Evolutionary conservation across 768 basidiomycete species (phyloP), one percentile per base, ranked within the genome.

Genomic region (Boletellus emodensis): DNA sequence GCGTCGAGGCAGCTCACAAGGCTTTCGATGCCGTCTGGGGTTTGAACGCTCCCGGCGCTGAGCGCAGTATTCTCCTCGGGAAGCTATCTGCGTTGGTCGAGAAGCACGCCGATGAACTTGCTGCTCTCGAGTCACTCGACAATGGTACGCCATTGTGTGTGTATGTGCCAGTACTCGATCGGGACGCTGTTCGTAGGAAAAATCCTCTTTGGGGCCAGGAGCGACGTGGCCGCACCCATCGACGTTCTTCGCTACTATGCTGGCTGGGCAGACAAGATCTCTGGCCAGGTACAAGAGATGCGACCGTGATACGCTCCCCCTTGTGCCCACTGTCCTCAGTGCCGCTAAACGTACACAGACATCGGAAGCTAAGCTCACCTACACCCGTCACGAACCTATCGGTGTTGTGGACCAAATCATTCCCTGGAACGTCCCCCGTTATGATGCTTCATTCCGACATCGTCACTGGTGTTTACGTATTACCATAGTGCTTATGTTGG

Each of bases 251-350:
- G 81, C 32, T 95, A 94, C 71, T 97, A 87, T 60, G 89, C 83
- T 37, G 94, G 93, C 15, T 90, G 89, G 84, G 89, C 91, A 18
- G 93, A 94, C 73, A 95, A 94, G 72, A 70, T 87, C 46, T 72
- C 77, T 5, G 90, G 88, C 6, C 80, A 89, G 65, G 82, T 81
- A 8, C 83, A 91, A 64, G 88, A 92, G 55, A 61, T 61, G 15
- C 3, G 49, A 32, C 34, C 22, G 8, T 2, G 14, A 32, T 18
- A 26, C 12, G 14, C 11, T 11, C 11, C 8, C 17, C 6, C n/a
- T 30, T 5, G 15, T 3, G 15, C 4, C 2, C 8, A 14, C 8
- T 26, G 4, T 35, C 20, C 26, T 53, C 15, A 64, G 8, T 40
- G 6, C 18, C 22, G 33, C 3, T 6, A 2, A 42, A 18, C 6